Base-by-base conservation (phyloP, 371 early-diverging fungal genomes). In the Dinochytrium kinnereticum region DNA sequence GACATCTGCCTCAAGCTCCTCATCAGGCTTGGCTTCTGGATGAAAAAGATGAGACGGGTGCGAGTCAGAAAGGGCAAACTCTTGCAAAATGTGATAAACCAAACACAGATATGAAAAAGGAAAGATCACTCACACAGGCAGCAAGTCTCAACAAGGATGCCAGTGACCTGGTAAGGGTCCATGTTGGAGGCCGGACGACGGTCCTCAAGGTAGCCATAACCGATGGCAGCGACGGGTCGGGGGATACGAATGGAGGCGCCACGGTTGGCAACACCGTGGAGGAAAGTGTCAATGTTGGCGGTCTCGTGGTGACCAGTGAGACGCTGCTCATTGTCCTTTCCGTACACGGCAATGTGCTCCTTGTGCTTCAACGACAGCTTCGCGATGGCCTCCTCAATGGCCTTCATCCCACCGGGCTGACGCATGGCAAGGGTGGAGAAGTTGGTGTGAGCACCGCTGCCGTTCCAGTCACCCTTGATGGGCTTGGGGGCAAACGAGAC, bases 231-330 rank as follows among this genome's bases (percentile, higher is more conserved):
- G 28, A 87, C 88, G 67, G 86, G 88, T 38, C 89, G 84, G 64
- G 89, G 72, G 74, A 89, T 89, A 81, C 90, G 87, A 74, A 89
- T 89, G 49, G 88, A 88, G n/a, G 88, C 87, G 67, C 90, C 90
- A 73, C 90, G 86, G 80, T 89, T 85, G 51, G 90, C 90, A 55
- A 88, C 86, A 72, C 90, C 90, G 67, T 81, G 87, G 33, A 79
- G 81, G 84, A 89, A 89, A n/a, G 84, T 73, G 55, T 81, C 72
- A 70, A 89, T 89, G 67, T 83, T 81, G 64, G 88, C 90, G 51
- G 90, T 89, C 70, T 89, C 89, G 64, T 89, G 89, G 51, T 73
- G 69, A 69, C 89, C 89, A 33, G 89, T 89, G 53, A 89, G 77
- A 50, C 89, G 86, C 64, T 86, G 86, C 36, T 89, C 88, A 65